Evolutionary conservation across 331 rosid genomes (phyloP), one percentile per base, ranked within the genome.

Genomic region (Erythrophleum ivorense): DNA sequence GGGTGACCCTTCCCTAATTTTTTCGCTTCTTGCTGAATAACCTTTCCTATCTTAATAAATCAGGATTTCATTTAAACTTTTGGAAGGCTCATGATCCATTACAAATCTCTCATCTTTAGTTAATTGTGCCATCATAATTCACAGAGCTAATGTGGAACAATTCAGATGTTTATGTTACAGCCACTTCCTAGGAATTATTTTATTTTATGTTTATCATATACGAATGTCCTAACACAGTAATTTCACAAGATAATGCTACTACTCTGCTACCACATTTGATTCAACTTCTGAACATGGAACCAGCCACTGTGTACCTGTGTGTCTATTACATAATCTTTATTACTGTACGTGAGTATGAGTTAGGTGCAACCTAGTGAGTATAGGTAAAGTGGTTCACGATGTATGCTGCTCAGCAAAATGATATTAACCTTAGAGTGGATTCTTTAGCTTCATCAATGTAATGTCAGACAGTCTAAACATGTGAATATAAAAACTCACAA

Each of bases 401-500:
- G 33, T 34, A 60, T 77, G 36, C 18, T 73, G 68, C 52, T 36
- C 19, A 16, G 70, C 67, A 43, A 81, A 40, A 21, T 48, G 72
- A 76, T 68, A 58, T 62, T 79, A 54, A 21, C 63, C 53, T 34
- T 58, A 3, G 49, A 66, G 67, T 50, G 77, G 36, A 83, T 45
- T 41, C 75, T 34, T 24, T 48, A 36, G 73, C 71, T 55, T 82
- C 50, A 72, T 81, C 79, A 54, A 21, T 33, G 33, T 75, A 71
- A 72, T 24, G 29, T 66, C 38, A 81, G 71, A 79, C 72, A 82
- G 41, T 52, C 13, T 8, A 84, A 84, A 63, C 48, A 78, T 34
- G 70, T 46, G 53, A 73, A 59, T 33, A 76, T 11, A 77, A 83
- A 79, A 77, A 85, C 98, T 93, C 90, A 95, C 98, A 74, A 95